A percentile compares a stretch with the other conserved stretches of the same genome.
These are phyloP conservation scores for Antitrichia curtipendula DNA, from an alignment of 225 moss, liverwort and hornwort genomes.

Conservation along the genomic window DNA sequence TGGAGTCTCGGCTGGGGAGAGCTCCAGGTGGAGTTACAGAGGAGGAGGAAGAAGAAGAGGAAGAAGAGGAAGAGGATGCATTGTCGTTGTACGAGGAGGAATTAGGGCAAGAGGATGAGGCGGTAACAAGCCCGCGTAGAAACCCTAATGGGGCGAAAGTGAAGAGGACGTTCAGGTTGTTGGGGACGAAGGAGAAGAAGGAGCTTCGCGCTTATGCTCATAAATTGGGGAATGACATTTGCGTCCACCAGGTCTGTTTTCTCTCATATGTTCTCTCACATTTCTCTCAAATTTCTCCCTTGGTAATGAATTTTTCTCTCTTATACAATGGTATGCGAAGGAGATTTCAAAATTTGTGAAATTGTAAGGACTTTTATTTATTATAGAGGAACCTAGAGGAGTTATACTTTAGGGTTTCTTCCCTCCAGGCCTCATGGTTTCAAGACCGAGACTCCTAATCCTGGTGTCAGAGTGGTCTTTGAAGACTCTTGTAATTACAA, in stretches of 20 bases:
- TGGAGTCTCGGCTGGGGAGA: neutral
- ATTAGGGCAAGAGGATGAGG: slow-evolving; percentile 14
- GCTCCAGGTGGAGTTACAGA: neutral
- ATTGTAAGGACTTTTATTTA: neutral
- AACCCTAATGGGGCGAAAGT: neutral
- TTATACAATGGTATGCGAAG: neutral
- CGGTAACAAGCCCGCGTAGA: neutral
- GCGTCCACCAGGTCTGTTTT: slow-evolving; percentile 64
- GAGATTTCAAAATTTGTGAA: neutral
- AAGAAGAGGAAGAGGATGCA: slow-evolving; percentile 7
- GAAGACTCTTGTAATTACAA: neutral
- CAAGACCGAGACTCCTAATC: neutral
- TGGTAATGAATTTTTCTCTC: neutral
- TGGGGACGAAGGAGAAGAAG: slow-evolving; percentile 78
- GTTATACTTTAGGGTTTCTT: neutral
- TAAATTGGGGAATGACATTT: slow-evolving; percentile 53
- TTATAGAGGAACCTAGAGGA: neutral
- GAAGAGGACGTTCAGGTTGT: slow-evolving; percentile 32
- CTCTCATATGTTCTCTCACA: neutral
- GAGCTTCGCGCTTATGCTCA: slow-evolving; percentile 92
- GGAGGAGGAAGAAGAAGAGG: neutral
- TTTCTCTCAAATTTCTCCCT: neutral
- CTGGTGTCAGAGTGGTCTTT: neutral
- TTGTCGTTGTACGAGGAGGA: slow-evolving; percentile 18
- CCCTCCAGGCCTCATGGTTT: neutral